phyloP scores from a whole-genome alignment of 2,329 filamentous ascomycete species.

The Chrysoporthe cubensis region DNA sequence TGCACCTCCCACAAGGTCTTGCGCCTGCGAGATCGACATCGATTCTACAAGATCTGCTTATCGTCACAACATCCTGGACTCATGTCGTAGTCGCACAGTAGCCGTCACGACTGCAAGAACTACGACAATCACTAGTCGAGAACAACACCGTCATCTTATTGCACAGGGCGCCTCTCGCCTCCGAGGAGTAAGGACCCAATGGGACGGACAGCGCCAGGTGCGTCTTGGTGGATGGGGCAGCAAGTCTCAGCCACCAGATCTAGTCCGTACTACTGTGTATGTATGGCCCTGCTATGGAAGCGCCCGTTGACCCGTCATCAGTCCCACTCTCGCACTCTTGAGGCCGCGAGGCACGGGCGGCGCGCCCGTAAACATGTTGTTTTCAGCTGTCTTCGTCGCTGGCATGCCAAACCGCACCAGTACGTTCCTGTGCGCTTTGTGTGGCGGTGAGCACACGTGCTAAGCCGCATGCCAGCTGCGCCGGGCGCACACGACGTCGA shows the following conservation, averaged over 20 bases:
- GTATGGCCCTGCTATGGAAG: not conserved
- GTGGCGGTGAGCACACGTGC: not conserved
- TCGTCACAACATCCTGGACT: not conserved
- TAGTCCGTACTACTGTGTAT: no score
- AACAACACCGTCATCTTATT: no score
- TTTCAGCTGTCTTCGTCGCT: not conserved
- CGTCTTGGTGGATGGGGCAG: not conserved
- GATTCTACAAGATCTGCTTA: not conserved
- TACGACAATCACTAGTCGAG: no score
- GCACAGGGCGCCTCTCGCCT: no score
- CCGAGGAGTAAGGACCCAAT: no score
- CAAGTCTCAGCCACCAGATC: no score
- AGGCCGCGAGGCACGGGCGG: not conserved
- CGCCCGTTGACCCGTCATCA: not conserved
- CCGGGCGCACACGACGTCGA: not conserved
- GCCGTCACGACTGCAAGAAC: no score
- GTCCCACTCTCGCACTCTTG: not conserved
- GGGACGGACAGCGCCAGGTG: not conserved
- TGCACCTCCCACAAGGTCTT: not conserved
- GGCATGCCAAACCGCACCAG: not conserved
- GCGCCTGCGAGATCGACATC: not conserved
- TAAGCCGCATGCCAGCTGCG: not conserved
- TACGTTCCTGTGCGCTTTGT: not conserved
- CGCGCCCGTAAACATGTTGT: not conserved
- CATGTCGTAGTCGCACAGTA: not conserved